These are phyloP conservation scores for Aulographum hederae DNA, from an alignment of 2,329 filamentous ascomycete species.

Conservation along the genomic window DNA sequence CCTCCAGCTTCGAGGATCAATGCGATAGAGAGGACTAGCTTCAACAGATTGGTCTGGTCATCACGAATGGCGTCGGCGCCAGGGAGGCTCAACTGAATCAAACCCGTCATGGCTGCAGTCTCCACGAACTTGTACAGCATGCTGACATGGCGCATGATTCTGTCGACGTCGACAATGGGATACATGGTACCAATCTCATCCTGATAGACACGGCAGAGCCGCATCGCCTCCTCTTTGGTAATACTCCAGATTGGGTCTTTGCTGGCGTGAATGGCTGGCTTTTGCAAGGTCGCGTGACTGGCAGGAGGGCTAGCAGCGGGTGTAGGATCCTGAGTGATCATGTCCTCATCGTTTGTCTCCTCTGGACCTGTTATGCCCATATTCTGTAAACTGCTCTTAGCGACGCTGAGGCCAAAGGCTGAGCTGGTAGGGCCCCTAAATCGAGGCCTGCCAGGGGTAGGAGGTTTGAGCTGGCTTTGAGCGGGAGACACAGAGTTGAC, in stretches of 20 bases:
- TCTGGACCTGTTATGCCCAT: conserved; percentile 64
- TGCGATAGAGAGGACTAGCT: conserved; percentile 65
- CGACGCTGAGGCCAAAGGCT: conserved; percentile 70
- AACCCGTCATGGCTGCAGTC: conserved; percentile 38
- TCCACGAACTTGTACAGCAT: conserved; percentile 58
- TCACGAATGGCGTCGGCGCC: conserved; percentile 42
- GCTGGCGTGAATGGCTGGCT: conserved; percentile 20
- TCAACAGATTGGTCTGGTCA: conserved; percentile 52
- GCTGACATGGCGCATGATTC: conserved; percentile 50
- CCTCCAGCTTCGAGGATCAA: conserved; percentile 64
- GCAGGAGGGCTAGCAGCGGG: conserved; percentile 26
- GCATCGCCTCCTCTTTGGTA: conserved; percentile 59
- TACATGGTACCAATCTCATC: conserved; percentile 91
- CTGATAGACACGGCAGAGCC: conserved; percentile 63
- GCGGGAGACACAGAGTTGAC: too few species aligned
- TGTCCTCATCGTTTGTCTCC: conserved; percentile 42
- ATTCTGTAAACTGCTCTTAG: conserved; percentile 68
- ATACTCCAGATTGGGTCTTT: conserved; percentile 70
- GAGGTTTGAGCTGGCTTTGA: conserved; percentile 10
- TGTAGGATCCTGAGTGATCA: conserved; percentile 33
- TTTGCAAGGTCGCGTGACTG: conserved; percentile 6
- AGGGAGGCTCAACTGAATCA: conserved; percentile 34
- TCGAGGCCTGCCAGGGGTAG: conserved; percentile 32
- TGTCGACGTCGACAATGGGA: conserved; percentile 60
- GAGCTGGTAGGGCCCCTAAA: conserved; percentile 78